Conservation (phyloP, 345 rosid genomes). For the Arabis hirsuta region DNA sequence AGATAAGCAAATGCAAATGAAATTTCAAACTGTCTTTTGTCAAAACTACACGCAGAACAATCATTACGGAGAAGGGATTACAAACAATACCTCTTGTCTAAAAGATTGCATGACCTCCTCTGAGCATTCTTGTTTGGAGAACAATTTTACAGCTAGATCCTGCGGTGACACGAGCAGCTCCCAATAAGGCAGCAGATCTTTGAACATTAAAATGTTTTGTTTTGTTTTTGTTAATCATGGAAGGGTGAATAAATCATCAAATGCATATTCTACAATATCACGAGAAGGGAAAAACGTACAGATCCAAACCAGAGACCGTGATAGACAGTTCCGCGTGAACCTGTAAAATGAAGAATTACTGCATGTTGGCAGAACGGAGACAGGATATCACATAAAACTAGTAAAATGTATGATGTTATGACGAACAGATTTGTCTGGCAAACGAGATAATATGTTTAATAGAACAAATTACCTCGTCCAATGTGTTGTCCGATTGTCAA, state of each 20-base stretch:
- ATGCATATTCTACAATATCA: conserved; percentile 26
- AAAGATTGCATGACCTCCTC: conserved; percentile 80
- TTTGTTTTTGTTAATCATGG: neutral
- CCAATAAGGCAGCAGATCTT: neutral
- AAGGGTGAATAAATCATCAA: conserved; percentile 37
- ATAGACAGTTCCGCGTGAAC: conserved; percentile 98
- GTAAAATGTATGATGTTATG: conserved; percentile 5
- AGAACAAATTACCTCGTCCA: conserved; percentile 71
- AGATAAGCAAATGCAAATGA: conserved; percentile 10
- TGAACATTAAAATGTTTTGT: neutral
- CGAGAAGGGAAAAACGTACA: conserved; percentile 68
- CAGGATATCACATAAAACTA: conserved; percentile 34
- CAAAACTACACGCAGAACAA: neutral
- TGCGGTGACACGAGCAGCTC: conserved; percentile 48
- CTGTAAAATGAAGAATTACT: conserved; percentile 51
- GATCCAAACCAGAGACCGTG: conserved; percentile 99
- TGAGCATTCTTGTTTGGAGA: conserved; percentile 93
- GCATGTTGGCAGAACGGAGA: conserved; percentile 28
- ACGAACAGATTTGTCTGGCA: conserved; percentile 67
- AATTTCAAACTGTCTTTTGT: conserved; percentile 8
- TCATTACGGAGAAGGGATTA: neutral
- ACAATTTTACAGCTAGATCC: conserved; percentile 98
- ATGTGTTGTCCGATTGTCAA: conserved; percentile 80
- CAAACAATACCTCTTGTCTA: conserved; percentile 75
- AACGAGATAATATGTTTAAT: neutral